A percentile compares a stretch with the other conserved stretches of the same genome.
Conservation (phyloP, 257 asterid genomes). For the Solanum raphanifolium region DNA sequence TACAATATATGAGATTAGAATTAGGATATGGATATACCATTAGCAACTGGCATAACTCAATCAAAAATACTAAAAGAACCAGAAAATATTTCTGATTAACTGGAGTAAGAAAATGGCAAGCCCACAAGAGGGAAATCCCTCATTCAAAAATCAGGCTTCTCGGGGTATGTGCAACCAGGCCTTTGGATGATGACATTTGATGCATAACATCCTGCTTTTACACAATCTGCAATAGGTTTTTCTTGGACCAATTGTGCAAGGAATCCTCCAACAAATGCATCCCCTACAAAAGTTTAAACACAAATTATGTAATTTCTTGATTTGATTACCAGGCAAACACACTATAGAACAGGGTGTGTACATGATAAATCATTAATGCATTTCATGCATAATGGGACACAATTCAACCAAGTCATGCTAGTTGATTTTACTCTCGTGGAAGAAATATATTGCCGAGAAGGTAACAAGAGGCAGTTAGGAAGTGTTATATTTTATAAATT, state of each 20-base stretch:
- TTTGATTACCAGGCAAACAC: not conserved
- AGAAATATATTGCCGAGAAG: not conserved
- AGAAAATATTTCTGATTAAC: not conserved
- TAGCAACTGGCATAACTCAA: not conserved
- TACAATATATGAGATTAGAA: not conserved
- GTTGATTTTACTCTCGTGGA: not conserved
- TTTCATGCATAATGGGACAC: not conserved
- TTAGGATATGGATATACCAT: not conserved
- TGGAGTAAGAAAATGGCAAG: not conserved
- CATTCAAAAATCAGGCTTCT: constrained; percentile 58
- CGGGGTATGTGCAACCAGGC: constrained; percentile 86
- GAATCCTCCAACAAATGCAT: constrained; percentile 87
- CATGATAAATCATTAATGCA: not conserved
- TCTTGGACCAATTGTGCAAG: constrained; percentile 60
- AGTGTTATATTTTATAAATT: not conserved
- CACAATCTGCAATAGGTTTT: constrained; percentile 68
- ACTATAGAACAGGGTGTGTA: not conserved
- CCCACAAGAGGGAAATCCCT: constrained; percentile 2
- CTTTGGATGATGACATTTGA: constrained; percentile 82
- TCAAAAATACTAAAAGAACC: not conserved
- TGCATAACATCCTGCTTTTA: constrained; percentile 67
- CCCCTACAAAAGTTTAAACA: constrained; percentile 28
- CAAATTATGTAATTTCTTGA: not conserved
- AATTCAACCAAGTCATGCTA: not conserved
- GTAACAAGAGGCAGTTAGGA: not conserved